Base-by-base conservation (phyloP, 139 green algal genomes). In the Chlamydomonas schloesseri region DNA sequence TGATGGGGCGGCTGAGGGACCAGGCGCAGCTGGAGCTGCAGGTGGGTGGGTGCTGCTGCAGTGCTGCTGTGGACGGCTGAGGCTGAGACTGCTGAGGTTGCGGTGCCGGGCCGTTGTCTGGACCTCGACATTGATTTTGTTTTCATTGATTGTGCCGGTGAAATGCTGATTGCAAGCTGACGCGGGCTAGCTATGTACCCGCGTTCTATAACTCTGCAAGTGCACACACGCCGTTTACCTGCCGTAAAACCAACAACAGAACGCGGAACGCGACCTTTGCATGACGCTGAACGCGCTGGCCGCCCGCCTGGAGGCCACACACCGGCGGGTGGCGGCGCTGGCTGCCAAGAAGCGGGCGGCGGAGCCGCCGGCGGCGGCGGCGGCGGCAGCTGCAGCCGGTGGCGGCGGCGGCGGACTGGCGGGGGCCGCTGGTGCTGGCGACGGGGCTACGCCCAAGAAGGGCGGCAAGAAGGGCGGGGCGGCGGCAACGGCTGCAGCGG, bases 231-330 rank as follows among this genome's bases (percentile, higher is more conserved):
- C n/a, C n/a, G n/a, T n/a, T n/a, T n/a, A n/a, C n/a, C n/a, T n/a
- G n/a, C n/a, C n/a, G n/a, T n/a, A n/a, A n/a, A n/a, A n/a, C n/a
- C n/a, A n/a, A n/a, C n/a, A 57, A 9, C 94, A 96, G 93, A 88
- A 86, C 15, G 60, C 74, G 9, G 95, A 97, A 91, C 89, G 95
- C 11, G 89, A 93, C 50, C 87, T 94, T 46, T 97, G 95, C 83
- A 73, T 73, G n/a, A 57, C 62, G 29, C 92, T 96, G 46, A 95
- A 96, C 80, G 91, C 89, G 26, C 87, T 94, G 21, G 92, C 94
- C 0, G 4, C 31, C 60, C 78, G 82, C 24, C 76, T 91, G 58
- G 50, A 58, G 33, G 65, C 67, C 50, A 86, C 80, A 33, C 67
- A 33, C 20, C 50, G 67, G 5, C 37, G 42, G 33, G 33, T 68